Percentiles rank a stretch among this genome's conserved stretches.
These are phyloP conservation scores for Trichaptum fuscoviolaceum DNA, from an alignment of 768 basidiomycete genomes.

Conservation along the genomic window DNA sequence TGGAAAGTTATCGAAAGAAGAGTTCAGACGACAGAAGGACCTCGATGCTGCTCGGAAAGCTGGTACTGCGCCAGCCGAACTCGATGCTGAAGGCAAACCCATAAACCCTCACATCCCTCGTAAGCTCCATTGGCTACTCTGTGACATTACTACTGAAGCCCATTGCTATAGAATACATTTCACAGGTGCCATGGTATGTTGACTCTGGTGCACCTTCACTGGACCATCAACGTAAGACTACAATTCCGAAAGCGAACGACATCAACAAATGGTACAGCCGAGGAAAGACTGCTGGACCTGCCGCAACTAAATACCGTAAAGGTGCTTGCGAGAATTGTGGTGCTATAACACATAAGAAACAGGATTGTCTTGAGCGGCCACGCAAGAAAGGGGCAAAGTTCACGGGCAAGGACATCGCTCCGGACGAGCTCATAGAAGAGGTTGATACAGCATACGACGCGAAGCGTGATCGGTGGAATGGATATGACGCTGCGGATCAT, in stretches of 20 bases:
- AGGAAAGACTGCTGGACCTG: constrained; percentile 77
- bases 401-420: constrained; percentile 82
- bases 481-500: constrained; percentile 89
- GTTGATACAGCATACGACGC: constrained; percentile 78
- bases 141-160: background rate
- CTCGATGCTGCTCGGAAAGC: constrained; percentile 98
- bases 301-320: constrained; percentile 94
- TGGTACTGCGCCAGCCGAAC: constrained; percentile 92
- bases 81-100: constrained; percentile 90
- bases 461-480: constrained; percentile 98
- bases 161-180: constrained; percentile 76
- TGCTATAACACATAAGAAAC: constrained; percentile 86
- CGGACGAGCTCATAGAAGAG: constrained; percentile 88
- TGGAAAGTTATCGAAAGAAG: constrained; percentile 90
- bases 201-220: constrained; percentile 92
- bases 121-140: constrained; percentile 30
- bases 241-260: constrained; percentile 56
- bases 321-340: constrained; percentile 99
- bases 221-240: constrained; percentile 83
- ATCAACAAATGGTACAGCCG: constrained; percentile 92
- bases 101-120: constrained; percentile 99
- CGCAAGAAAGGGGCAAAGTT: constrained; percentile 94
- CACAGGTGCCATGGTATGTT: constrained; percentile 98
- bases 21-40: constrained; percentile 93
- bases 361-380: constrained; percentile 94